These are phyloP conservation scores for Chaetomidium leptoderma DNA, from an alignment of 495 filamentous ascomycete genomes.

Conservation along the genomic window DNA sequence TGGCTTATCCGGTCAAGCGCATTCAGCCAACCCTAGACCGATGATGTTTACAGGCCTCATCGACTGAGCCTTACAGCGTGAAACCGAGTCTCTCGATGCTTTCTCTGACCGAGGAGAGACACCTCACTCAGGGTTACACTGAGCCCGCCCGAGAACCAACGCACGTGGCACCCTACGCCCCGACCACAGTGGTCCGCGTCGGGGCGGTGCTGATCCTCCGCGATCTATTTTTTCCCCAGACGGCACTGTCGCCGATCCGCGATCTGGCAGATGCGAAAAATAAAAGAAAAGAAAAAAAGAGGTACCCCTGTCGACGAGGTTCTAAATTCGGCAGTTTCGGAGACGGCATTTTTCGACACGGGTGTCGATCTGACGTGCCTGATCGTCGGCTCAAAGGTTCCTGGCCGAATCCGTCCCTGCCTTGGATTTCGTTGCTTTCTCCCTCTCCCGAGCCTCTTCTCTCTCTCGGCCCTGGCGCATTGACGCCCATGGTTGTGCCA, in stretches of 20 bases:
- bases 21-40: too few species aligned
- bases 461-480: neutral
- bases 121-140: too few species aligned
- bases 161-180: too few species aligned
- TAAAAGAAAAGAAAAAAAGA: neutral
- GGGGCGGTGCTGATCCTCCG: conserved; percentile 19
- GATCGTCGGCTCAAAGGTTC: conserved; percentile 1
- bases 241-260: conserved; percentile 3
- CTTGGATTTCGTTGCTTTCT: conserved; percentile 6
- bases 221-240: neutral
- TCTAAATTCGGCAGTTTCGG: conserved; percentile 6
- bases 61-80: too few species aligned
- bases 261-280: conserved; percentile 7
- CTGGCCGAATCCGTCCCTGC: neutral
- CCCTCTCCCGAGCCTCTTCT: too few species aligned
- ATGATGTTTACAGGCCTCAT: too few species aligned
- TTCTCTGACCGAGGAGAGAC: too few species aligned
- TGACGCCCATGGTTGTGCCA: neutral
- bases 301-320: neutral
- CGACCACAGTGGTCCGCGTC: too few species aligned
- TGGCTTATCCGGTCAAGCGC: too few species aligned
- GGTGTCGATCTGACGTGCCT: conserved; percentile 12
- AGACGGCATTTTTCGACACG: neutral
- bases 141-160: too few species aligned
- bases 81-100: too few species aligned